Evolutionary conservation across 2,329 filamentous ascomycete genomes (phyloP).

Genomic region (Apiospora aurea): DNA sequence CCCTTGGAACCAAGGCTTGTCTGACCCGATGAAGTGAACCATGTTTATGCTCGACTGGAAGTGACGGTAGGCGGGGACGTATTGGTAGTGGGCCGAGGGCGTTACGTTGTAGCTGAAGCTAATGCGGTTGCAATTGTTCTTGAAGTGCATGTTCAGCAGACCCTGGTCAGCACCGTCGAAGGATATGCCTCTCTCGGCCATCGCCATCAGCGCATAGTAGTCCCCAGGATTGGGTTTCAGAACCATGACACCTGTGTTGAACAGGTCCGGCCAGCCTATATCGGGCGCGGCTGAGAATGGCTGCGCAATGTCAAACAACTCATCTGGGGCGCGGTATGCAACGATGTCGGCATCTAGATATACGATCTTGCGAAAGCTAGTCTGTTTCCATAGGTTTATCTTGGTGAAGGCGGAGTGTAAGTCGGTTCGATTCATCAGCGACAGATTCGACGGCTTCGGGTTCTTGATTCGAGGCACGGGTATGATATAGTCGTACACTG

Average conservation of each 20-base stretch:
- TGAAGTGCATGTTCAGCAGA: slow-evolving; percentile 92
- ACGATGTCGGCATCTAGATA: slow-evolving; percentile 96
- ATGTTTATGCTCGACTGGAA: slow-evolving; percentile 89
- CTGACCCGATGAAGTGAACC: slow-evolving; percentile 91
- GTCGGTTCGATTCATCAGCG: slow-evolving; percentile 90
- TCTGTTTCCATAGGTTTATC: slow-evolving; percentile 91
- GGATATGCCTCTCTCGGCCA: slow-evolving; percentile 86
- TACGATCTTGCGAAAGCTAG: slow-evolving; percentile 89
- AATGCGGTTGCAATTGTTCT: slow-evolving; percentile 81
- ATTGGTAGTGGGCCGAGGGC: slow-evolving; percentile 95
- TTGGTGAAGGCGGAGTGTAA: slow-evolving; percentile 95
- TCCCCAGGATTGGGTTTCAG: slow-evolving; percentile 85
- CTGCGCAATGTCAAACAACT: slow-evolving; percentile 76
- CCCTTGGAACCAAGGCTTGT: slow-evolving; percentile 86
- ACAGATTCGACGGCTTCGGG: slow-evolving; percentile 78
- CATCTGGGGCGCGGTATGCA: slow-evolving; percentile 88
- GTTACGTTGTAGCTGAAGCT: slow-evolving; percentile 98
- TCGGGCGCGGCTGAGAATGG: slow-evolving; percentile 81
- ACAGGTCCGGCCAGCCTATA: slow-evolving; percentile 96
- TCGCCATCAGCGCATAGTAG: slow-evolving; percentile 82
- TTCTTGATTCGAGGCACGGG: slow-evolving; percentile 84
- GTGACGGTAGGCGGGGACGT: slow-evolving; percentile 92
- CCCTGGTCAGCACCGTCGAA: slow-evolving; percentile 98
- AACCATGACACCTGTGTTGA: slow-evolving; percentile 98
- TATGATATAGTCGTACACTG: slow-evolving; percentile 87